A percentile compares a stretch with the other conserved stretches of the same genome.
Conservation (phyloP, 148 eudicot species). For the Pouteria glomerata region DNA sequence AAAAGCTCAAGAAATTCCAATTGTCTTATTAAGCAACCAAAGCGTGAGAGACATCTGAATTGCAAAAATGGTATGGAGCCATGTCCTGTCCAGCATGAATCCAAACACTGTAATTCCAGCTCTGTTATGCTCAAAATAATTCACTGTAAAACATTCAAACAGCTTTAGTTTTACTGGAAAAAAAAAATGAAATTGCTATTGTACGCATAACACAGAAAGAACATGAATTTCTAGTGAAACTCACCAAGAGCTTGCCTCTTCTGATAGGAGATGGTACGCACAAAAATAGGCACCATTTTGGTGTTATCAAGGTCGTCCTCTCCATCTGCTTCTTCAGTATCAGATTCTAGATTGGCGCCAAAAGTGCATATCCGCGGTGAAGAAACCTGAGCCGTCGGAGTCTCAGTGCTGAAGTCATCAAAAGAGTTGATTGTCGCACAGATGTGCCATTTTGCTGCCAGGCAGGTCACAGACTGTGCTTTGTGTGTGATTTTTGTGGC, state of each 20-base stretch:
- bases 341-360: slow-evolving; percentile 31
- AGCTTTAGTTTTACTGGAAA: not conserved
- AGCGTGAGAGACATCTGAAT: slow-evolving; percentile 68
- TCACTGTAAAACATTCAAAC: slow-evolving; percentile 51
- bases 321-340: slow-evolving; percentile 63
- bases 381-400: slow-evolving; percentile 23
- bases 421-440: slow-evolving; percentile 62
- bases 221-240: not conserved
- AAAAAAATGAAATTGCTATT: too few species aligned
- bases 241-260: slow-evolving; percentile 84
- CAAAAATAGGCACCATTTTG: slow-evolving; percentile 56
- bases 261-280: slow-evolving; percentile 67
- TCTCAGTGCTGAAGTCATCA: slow-evolving; percentile 36
- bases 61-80: slow-evolving; percentile 64
- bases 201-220: too few species aligned
- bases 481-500: slow-evolving; percentile 83
- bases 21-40: slow-evolving; percentile 87
- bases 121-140: slow-evolving; percentile 72
- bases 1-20: slow-evolving; percentile 44
- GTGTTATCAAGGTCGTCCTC: slow-evolving; percentile 79
- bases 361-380: slow-evolving; percentile 19
- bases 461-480: slow-evolving; percentile 67
- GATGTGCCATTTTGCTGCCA: slow-evolving; percentile 82
- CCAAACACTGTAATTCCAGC: slow-evolving; percentile 89
- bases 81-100: slow-evolving; percentile 77